A percentile compares a stretch with the other conserved stretches of the same genome.
phyloP scores from a whole-genome alignment of 805 yeast genomes.

The Candida nemodendra region DNA sequence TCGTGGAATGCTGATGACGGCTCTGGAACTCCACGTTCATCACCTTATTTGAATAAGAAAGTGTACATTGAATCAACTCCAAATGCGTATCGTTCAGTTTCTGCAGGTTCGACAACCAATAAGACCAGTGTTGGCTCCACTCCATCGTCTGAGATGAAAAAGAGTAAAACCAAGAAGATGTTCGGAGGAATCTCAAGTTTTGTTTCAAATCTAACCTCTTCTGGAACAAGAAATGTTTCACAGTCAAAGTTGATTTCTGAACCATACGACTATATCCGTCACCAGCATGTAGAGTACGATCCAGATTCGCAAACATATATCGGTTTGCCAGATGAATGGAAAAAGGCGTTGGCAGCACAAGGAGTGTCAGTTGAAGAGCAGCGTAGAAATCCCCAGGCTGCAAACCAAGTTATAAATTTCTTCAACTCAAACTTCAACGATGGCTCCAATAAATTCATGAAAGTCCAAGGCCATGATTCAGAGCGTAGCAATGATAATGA shows the following conservation, averaged over 20 bases:
- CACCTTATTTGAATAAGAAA: slow-evolving; percentile 3
- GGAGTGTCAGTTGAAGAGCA: slow-evolving; percentile 89
- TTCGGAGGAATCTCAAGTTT: slow-evolving; percentile 57
- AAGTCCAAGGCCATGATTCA: slow-evolving; percentile 22
- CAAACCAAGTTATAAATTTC: slow-evolving; percentile 37
- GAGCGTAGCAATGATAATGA: slow-evolving; percentile 22
- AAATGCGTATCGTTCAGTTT: slow-evolving; percentile 10
- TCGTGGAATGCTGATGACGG: not conserved
- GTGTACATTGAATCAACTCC: slow-evolving; percentile 4
- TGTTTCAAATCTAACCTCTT: slow-evolving; percentile 22
- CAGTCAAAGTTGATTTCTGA: slow-evolving; percentile 64
- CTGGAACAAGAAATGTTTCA: slow-evolving; percentile 15
- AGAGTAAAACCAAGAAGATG: slow-evolving; percentile 50
- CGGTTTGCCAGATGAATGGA: slow-evolving; percentile 94
- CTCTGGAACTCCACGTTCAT: not conserved
- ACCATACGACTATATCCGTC: slow-evolving; percentile 87
- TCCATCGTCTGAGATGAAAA: slow-evolving; percentile 16
- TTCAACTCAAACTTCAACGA: slow-evolving; percentile 25
- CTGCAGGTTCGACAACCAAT: slow-evolving; percentile 15
- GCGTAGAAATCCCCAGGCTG: slow-evolving; percentile 90
- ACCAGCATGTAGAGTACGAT: slow-evolving; percentile 92
- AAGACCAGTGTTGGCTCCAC: slow-evolving; percentile 14
- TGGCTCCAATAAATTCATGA: slow-evolving; percentile 31
- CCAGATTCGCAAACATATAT: slow-evolving; percentile 80
- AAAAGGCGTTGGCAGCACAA: slow-evolving; percentile 71